Percentiles rank a stretch among this genome's conserved stretches.
Conservation (phyloP, 2,329 filamentous ascomycete genomes). For the Monilinia polystroma region DNA sequence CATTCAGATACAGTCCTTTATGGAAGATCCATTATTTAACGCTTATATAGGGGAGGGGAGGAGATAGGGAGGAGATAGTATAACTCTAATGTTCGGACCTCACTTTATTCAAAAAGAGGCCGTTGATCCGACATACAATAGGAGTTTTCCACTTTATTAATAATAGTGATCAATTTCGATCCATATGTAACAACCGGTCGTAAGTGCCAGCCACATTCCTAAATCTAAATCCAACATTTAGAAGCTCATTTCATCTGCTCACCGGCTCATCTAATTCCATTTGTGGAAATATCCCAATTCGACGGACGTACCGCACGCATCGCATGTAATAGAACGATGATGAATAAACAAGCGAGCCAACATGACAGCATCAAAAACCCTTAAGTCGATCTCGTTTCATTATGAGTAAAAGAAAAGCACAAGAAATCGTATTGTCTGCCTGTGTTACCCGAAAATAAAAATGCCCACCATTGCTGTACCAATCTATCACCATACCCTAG, state of each 20-base stretch:
- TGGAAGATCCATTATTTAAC: too few relatives aligned
- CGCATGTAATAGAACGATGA: neutral
- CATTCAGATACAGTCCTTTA: too few relatives aligned
- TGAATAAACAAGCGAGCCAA: neutral
- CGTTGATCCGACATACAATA: neutral
- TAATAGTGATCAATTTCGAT: neutral
- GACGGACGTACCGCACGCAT: neutral
- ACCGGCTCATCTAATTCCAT: slow-evolving; percentile 14
- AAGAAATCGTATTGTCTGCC: slow-evolving; percentile 1
- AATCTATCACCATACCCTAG: neutral
- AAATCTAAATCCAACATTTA: slow-evolving; percentile 12
- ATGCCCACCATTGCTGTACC: neutral
- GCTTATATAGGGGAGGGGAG: too few relatives aligned
- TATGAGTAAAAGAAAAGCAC: neutral
- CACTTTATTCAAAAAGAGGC: slow-evolving; percentile 11
- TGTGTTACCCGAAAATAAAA: neutral
- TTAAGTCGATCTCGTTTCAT: slow-evolving; percentile 11
- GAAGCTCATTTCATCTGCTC: slow-evolving; percentile 1
- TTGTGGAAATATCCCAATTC: neutral
- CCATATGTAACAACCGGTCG: neutral
- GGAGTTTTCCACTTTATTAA: slow-evolving; percentile 13
- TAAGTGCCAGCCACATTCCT: neutral
- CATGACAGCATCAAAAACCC: neutral
- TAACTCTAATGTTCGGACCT: slow-evolving; percentile 13
- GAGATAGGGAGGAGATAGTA: neutral